These are phyloP conservation scores for Chlorencoelia australis DNA, from an alignment of 2,329 filamentous ascomycete species.

Conservation along the genomic window DNA sequence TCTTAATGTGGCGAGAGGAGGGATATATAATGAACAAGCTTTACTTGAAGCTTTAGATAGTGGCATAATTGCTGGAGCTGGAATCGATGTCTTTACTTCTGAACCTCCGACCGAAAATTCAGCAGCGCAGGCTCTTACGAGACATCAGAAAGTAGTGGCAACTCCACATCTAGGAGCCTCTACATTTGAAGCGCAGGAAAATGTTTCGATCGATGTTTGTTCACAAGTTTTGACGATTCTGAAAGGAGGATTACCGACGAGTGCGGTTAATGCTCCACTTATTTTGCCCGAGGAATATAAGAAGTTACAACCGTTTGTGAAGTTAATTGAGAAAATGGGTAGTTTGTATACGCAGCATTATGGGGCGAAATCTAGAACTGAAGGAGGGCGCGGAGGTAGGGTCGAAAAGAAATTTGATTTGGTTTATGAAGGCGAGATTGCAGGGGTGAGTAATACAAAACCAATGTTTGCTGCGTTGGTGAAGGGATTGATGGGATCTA, in stretches of 20 bases:
- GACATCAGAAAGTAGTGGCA: conserved; percentile 62
- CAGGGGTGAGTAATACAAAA: conserved; percentile 61
- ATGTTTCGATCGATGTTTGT: conserved; percentile 74
- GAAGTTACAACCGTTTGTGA: conserved; percentile 67
- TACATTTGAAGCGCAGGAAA: conserved; percentile 75
- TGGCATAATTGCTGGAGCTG: conserved; percentile 65
- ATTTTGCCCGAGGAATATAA: conserved; percentile 74
- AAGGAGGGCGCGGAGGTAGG: conserved; percentile 40
- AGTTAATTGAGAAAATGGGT: conserved; percentile 70
- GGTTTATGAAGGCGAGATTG: conserved; percentile 66
- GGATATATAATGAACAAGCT: conserved; percentile 69
- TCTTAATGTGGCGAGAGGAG: conserved; percentile 70
- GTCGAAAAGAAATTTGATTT: conserved; percentile 69
- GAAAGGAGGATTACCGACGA: conserved; percentile 60
- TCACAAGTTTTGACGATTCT: conserved; percentile 69
- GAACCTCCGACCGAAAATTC: conserved; percentile 57
- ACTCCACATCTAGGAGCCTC: conserved; percentile 75
- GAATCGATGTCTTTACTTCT: conserved; percentile 68
- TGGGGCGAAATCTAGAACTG: conserved; percentile 22
- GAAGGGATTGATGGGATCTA: conserved; percentile 62
- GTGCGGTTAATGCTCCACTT: conserved; percentile 71
- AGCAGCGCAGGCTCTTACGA: conserved; percentile 51
- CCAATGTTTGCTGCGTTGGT: conserved; percentile 71
- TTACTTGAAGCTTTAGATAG: conserved; percentile 60
- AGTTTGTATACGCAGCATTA: conserved; percentile 71